phyloP scores from a whole-genome alignment of 2,329 filamentous ascomycete species.

The Periglandula ipomoeae region DNA sequence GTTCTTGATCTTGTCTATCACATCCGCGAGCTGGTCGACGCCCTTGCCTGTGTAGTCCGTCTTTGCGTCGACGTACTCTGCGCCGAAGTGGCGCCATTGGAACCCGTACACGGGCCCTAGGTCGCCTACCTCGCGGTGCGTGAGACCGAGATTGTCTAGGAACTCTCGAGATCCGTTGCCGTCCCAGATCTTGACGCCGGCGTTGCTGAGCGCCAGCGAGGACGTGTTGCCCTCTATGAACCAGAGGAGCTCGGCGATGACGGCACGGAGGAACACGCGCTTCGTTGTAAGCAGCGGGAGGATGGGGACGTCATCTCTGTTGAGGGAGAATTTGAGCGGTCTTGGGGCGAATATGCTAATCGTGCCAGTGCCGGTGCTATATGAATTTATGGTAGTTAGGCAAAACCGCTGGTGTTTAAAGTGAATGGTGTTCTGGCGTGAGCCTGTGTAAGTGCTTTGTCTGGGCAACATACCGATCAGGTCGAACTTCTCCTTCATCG shows the following conservation, averaged over 20 bases:
- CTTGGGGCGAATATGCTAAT: conserved; percentile 79
- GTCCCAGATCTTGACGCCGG: conserved; percentile 95
- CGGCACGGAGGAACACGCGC: conserved; percentile 84
- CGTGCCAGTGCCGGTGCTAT: conserved; percentile 85
- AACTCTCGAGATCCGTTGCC: conserved; percentile 88
- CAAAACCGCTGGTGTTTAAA: neutral
- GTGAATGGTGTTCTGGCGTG: no score
- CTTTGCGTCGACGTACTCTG: conserved; percentile 70
- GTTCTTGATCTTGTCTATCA: conserved; percentile 75
- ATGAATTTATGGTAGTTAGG: neutral
- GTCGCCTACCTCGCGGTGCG: conserved; percentile 76
- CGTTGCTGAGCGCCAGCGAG: conserved; percentile 63
- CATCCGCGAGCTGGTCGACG: conserved; percentile 84
- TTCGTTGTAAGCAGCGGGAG: conserved; percentile 95
- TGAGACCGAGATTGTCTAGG: conserved; percentile 76
- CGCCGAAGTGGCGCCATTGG: conserved; percentile 97
- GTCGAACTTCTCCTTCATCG: conserved; percentile 72
- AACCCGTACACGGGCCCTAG: conserved; percentile 96
- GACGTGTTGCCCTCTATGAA: conserved; percentile 83
- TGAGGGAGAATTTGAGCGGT: conserved; percentile 80
- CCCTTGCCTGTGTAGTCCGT: conserved; percentile 82
- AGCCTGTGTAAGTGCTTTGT: neutral
- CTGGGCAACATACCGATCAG: conserved; percentile 55
- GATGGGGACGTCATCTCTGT: conserved; percentile 50
- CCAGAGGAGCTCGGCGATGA: conserved; percentile 91